Evolutionary conservation across 2,329 filamentous ascomycete species (phyloP).

Genomic region (Colletotrichum zoysiae): DNA sequence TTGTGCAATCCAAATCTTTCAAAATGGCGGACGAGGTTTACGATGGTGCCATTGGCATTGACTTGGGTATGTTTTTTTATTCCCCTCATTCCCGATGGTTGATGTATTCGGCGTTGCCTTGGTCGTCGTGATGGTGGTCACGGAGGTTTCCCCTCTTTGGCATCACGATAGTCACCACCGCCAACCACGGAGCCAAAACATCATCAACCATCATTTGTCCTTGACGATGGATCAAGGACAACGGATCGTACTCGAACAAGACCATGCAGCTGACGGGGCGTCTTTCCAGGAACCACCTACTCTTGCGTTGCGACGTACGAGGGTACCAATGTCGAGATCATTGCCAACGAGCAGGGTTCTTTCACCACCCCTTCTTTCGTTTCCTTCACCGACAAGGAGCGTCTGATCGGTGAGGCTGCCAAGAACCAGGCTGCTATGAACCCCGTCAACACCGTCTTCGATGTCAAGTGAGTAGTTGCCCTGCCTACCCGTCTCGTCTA

Average conservation of each 20-base stretch:
- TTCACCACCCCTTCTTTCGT: constrained; percentile 99
- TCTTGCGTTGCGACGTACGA: constrained; percentile 99
- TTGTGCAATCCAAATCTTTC: constrained; percentile 44
- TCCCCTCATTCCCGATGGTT: constrained; percentile 14
- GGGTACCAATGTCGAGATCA: constrained; percentile 99
- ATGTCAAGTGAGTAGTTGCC: constrained; percentile 88
- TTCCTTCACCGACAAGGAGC: constrained; percentile 98
- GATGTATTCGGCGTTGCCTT: constrained; percentile 34
- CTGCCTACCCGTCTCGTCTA: constrained; percentile 6
- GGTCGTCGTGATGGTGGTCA: constrained; percentile 28
- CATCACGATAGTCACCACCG: constrained; percentile 3
- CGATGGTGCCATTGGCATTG: constrained; percentile 99
- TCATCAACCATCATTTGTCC: constrained; percentile 16
- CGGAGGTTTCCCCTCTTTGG: constrained; percentile 1
- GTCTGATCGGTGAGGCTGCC: constrained; percentile 98
- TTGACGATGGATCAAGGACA: constrained; percentile 9
- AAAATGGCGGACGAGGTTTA: constrained; percentile 98
- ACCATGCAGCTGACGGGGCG: constrained; percentile 43
- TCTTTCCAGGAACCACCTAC: constrained; percentile 89
- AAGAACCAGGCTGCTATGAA: constrained; percentile 99
- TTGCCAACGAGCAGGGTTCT: constrained; percentile 99
- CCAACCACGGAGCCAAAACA: not conserved
- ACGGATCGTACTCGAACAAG: not conserved
- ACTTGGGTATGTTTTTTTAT: constrained; percentile 85
- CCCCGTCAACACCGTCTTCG: constrained; percentile 97